Evolutionary conservation across 2,329 filamentous ascomycete species (phyloP).

Genomic region (Colletotrichum sp.): DNA sequence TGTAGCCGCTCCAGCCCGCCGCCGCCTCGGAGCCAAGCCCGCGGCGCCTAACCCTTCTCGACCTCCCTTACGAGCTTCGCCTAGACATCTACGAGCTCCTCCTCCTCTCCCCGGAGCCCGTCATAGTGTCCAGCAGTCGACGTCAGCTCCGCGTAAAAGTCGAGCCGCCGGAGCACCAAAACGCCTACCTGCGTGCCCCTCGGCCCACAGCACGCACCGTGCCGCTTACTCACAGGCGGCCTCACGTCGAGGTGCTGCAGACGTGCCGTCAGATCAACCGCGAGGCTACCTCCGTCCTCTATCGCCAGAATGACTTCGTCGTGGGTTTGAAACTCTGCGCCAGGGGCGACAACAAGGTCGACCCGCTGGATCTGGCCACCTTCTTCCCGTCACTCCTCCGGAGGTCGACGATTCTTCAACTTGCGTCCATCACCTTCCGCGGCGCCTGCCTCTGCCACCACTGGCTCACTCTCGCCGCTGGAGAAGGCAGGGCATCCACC

Average conservation of each 20-base stretch:
- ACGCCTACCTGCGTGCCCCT: slow-evolving; percentile 5
- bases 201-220: slow-evolving; percentile 8
- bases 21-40: neutral
- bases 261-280: slow-evolving; percentile 33
- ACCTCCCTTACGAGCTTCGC: slow-evolving; percentile 31
- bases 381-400: slow-evolving; percentile 27
- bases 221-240: slow-evolving; percentile 8
- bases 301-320: slow-evolving; percentile 31
- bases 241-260: slow-evolving; percentile 30
- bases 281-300: slow-evolving; percentile 33
- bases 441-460: slow-evolving; percentile 22
- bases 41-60: slow-evolving; percentile 22
- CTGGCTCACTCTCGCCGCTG: neutral
- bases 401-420: slow-evolving; percentile 21
- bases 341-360: slow-evolving; percentile 15
- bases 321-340: slow-evolving; percentile 17
- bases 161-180: slow-evolving; percentile 8
- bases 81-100: slow-evolving; percentile 31
- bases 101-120: slow-evolving; percentile 18
- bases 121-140: slow-evolving; percentile 15
- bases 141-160: slow-evolving; percentile 11
- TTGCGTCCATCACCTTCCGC: slow-evolving; percentile 22
- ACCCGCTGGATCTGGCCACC: neutral
- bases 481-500: neutral
- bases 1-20: neutral